These are phyloP conservation scores for Coemansia sp. DNA, from an alignment of 192 early-diverging fungal species.

Conservation along the genomic window DNA sequence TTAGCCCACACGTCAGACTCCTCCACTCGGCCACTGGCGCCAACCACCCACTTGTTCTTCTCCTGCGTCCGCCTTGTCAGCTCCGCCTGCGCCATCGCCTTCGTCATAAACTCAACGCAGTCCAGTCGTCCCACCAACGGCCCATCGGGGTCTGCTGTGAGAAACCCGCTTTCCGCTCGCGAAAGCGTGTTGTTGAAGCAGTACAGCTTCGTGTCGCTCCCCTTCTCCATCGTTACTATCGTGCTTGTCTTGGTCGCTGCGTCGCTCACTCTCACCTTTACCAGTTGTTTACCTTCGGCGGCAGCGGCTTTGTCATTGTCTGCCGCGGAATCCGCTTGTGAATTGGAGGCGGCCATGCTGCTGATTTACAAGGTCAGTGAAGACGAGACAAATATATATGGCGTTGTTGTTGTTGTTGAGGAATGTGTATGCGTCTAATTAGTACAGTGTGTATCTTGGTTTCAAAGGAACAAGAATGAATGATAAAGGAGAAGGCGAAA, in stretches of 20 bases:
- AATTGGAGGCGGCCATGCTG: neutral
- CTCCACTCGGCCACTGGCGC: neutral
- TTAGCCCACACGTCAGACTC: constrained; percentile 15
- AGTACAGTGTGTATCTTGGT: too few relatives aligned
- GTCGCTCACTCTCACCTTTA: constrained; percentile 22
- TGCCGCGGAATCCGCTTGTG: neutral
- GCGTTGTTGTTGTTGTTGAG: too few relatives aligned
- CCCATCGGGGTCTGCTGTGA: neutral
- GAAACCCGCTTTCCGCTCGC: neutral
- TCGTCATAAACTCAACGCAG: constrained; percentile 19
- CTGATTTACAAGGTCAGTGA: neutral
- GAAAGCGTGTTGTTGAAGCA: neutral
- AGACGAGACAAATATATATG: too few relatives aligned
- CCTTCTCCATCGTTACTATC: neutral
- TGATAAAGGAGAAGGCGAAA: too few relatives aligned
- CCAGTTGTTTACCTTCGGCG: constrained; percentile 3
- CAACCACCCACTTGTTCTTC: neutral
- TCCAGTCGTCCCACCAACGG: neutral
- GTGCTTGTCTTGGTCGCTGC: constrained; percentile 13
- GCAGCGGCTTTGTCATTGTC: neutral
- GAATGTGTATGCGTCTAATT: too few relatives aligned
- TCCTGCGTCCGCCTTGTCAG: neutral
- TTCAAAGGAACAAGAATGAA: too few relatives aligned
- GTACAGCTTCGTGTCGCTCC: neutral
- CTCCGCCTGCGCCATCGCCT: neutral